Conservation (phyloP, 2,329 filamentous ascomycete genomes). For the Blastomyces emzantsi region DNA sequence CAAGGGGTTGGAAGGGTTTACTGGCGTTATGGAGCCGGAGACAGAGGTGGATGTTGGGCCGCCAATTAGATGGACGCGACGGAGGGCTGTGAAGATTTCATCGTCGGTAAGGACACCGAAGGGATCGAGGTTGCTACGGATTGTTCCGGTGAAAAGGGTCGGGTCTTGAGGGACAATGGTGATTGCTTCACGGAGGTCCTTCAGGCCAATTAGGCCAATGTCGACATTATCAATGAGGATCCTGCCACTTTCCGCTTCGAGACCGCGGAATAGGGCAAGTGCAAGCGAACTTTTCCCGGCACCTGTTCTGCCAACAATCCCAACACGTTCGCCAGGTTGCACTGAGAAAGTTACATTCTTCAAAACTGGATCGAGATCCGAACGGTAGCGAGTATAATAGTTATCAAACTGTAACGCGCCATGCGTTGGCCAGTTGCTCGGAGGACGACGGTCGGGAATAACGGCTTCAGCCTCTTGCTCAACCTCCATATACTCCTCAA, state of each 20-base stretch:
- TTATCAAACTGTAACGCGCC: slow-evolving; percentile 80
- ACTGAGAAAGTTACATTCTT: slow-evolving; percentile 81
- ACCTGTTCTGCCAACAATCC: slow-evolving; percentile 90
- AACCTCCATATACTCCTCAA: slow-evolving; percentile 94
- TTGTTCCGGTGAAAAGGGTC: slow-evolving; percentile 85
- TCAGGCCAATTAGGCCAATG: slow-evolving; percentile 80
- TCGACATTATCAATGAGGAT: slow-evolving; percentile 90
- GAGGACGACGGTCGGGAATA: slow-evolving; percentile 68
- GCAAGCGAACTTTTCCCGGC: slow-evolving; percentile 95
- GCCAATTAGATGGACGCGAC: slow-evolving; percentile 75
- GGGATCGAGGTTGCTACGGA: slow-evolving; percentile 86
- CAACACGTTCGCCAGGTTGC: slow-evolving; percentile 78
- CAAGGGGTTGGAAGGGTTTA: slow-evolving; percentile 1
- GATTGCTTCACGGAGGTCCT: slow-evolving; percentile 83
- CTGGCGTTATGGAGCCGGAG: slow-evolving; percentile 17
- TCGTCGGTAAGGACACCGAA: slow-evolving; percentile 84
- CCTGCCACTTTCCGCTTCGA: slow-evolving; percentile 83
- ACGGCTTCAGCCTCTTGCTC: slow-evolving; percentile 81
- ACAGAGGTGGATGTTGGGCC: slow-evolving; percentile 25
- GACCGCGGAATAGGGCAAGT: slow-evolving; percentile 81
- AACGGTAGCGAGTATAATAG: slow-evolving; percentile 82
- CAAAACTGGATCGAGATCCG: slow-evolving; percentile 79
- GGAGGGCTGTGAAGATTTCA: slow-evolving; percentile 76
- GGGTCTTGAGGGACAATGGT: slow-evolving; percentile 96
- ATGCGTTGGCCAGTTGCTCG: slow-evolving; percentile 71